Evolutionary conservation across 257 asterid species (phyloP), one percentile per base, ranked within the genome.

Genomic region (Eucommia ulmoides): DNA sequence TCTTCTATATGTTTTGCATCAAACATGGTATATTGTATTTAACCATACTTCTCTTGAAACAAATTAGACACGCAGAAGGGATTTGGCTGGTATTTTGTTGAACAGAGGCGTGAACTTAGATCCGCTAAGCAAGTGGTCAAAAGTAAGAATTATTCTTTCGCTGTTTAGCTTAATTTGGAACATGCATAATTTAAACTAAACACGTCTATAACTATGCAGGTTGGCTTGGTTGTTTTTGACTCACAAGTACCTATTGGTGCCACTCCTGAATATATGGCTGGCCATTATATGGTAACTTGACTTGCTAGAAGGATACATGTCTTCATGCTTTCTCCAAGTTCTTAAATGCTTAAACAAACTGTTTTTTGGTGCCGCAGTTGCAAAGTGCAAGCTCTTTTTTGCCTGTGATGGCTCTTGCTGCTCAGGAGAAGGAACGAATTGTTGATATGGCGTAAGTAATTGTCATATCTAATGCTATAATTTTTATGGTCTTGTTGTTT

Each of bases 191-290:
- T 15, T 1, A 0, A 42, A 42, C 48, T 35, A 17, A 7, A 20
- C 6, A 25, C 24, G 24, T 26, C 12, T 41, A 3, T 22, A 7
- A 16, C 9, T 61, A 41, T 57, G 22, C 65, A 82, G 98, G 98
- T 89, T 51, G 98, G 98, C 50, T 77, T 89, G 80, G 93, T 78
- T 62, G 94, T 89, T 19, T 89, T 80, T 68, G 89, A 83, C 58
- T 89, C 98, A 50, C 96, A 82, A 85, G 88, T 89, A 58, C 96
- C 98, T 44, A 72, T 82, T 62, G 98, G 98, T 56, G 98, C 98
- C 21, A 89, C 94, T 62, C 96, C 98, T 19, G 98, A 85, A 56
- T 85, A 85, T 67, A 85, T 89, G 96, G 98, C 98, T 64, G 98
- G 98, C 47, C 79, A 89, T 71, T 89, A 85, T 65, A 89, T 89